Conservation (phyloP, 495 filamentous ascomycete genomes). For the Cladorrhinum samala region DNA sequence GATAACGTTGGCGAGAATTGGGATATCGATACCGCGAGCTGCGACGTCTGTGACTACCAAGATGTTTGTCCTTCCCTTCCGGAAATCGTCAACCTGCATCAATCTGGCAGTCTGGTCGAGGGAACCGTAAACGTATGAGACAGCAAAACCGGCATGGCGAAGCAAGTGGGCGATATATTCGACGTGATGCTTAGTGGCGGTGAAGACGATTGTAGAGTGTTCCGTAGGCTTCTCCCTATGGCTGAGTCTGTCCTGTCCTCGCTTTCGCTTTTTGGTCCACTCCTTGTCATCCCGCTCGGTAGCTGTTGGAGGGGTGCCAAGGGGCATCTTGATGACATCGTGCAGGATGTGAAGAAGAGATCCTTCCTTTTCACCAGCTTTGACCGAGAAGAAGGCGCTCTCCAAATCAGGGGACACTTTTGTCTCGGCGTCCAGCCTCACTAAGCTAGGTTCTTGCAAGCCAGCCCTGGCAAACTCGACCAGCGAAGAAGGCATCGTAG, state of each 20-base stretch:
- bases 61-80: slow-evolving; percentile 76
- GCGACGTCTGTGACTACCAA: slow-evolving; percentile 97
- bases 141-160: slow-evolving; percentile 67
- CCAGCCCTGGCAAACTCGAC: slow-evolving; percentile 95
- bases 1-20: slow-evolving; percentile 91
- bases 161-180: slow-evolving; percentile 81
- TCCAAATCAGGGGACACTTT: slow-evolving; percentile 94
- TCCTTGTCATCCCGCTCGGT: slow-evolving; percentile 42
- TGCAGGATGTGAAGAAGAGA: slow-evolving; percentile 82
- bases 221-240: slow-evolving; percentile 54
- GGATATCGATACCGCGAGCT: slow-evolving; percentile 95
- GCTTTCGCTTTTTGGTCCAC: slow-evolving; percentile 62
- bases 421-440: slow-evolving; percentile 86
- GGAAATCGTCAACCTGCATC: slow-evolving; percentile 82
- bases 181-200: slow-evolving; percentile 96
- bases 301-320: slow-evolving; percentile 55
- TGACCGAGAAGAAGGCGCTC: slow-evolving; percentile 88
- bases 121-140: slow-evolving; percentile 88
- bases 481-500: slow-evolving; percentile 84
- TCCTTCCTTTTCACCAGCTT: slow-evolving; percentile 87
- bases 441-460: slow-evolving; percentile 77
- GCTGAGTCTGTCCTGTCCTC: slow-evolving; percentile 44
- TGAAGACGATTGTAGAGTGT: slow-evolving; percentile 89
- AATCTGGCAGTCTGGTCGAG: slow-evolving; percentile 89
- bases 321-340: slow-evolving; percentile 88